Base-by-base conservation (phyloP, 345 rosid species). In the Erodium maritimum region DNA sequence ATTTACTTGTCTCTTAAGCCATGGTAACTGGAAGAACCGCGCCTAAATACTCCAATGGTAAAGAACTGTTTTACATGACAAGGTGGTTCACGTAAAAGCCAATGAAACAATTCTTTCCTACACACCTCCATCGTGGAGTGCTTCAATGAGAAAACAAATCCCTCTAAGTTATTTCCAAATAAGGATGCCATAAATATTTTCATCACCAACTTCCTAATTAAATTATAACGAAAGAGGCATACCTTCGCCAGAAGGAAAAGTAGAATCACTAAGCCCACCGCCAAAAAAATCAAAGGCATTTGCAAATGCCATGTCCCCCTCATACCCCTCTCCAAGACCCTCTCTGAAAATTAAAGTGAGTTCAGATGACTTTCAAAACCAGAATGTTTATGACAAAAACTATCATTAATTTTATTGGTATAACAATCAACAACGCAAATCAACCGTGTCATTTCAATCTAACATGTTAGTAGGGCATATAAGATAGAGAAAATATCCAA, bases 171-270 rank as follows among this genome's bases (percentile, higher is more conserved):
- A 42, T 42, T 42, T 42, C 48, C 17, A 42, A 42, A 42, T 42
- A 42, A 42, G 48, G 17, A 42, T 42, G 48, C 14, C 48, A 42
- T 12, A 42, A 16, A 42, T 42, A 14, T 7, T 42, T 42, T 42
- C 48, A 10, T 14, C 8, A 42, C 17, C 48, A 42, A 42, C 17
- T 42, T 42, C 48, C 48, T 7, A 12, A 14, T 42, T 13, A 42
- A 42, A 14, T 29, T 29, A 42, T 42, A 42, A 37, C 14, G n/a
- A 59, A 34, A 54, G 13, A 42, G 48, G 37, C 71, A 63, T 77
- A 90, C 99, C 99, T 77, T 97, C 99, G 73, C 90, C 90, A 67
- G 99, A 95, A 63, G 87, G 79, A 80, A 97, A 87, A 42, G 86
- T 87, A 23, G 97, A 96, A 76, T 94, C 99, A 65, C 86, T 94